These are phyloP conservation scores for Houttuynia cordata DNA, from an alignment of 164 flowering plant genomes.

Conservation along the genomic window DNA sequence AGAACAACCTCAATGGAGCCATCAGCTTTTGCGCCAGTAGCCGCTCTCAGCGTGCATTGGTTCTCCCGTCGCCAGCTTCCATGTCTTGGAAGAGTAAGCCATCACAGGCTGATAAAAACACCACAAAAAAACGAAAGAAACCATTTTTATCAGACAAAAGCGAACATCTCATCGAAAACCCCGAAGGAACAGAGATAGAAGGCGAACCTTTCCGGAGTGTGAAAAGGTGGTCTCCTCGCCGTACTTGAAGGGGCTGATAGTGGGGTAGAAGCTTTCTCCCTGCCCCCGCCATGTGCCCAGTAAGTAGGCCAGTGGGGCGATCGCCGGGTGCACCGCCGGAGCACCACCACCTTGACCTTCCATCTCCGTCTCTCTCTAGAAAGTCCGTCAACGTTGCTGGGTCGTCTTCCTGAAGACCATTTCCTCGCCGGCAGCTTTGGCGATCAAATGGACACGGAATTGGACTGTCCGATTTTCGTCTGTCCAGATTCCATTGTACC, in stretches of 20 bases:
- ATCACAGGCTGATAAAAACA: conserved; percentile 42
- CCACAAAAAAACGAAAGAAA: not conserved
- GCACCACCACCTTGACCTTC: not conserved
- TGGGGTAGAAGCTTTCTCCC: conserved; percentile 62
- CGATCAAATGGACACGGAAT: too few species aligned
- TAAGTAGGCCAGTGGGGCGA: conserved; percentile 36
- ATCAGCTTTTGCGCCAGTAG: conserved; percentile 56
- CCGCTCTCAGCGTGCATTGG: conserved; percentile 81
- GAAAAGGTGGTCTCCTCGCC: conserved; percentile 52
- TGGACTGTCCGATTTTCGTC: too few species aligned
- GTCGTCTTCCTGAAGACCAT: too few species aligned
- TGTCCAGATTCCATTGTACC: not conserved
- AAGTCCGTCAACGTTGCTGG: too few species aligned
- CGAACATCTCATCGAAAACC: too few species aligned
- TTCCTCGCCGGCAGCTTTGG: too few species aligned
- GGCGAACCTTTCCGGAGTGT: conserved; percentile 44
- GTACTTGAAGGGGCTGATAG: conserved; percentile 54
- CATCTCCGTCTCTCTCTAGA: too few species aligned
- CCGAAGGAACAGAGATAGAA: too few species aligned
- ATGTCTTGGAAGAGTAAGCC: conserved; percentile 52
- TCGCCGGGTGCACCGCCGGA: conserved; percentile 34
- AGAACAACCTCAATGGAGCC: conserved; percentile 64
- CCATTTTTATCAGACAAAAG: too few species aligned
- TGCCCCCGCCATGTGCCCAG: conserved; percentile 67
- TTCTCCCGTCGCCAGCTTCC: conserved; percentile 57